These are phyloP conservation scores for Ophiosphaerella herpotricha DNA, from an alignment of 2,329 filamentous ascomycete species.

Conservation along the genomic window DNA sequence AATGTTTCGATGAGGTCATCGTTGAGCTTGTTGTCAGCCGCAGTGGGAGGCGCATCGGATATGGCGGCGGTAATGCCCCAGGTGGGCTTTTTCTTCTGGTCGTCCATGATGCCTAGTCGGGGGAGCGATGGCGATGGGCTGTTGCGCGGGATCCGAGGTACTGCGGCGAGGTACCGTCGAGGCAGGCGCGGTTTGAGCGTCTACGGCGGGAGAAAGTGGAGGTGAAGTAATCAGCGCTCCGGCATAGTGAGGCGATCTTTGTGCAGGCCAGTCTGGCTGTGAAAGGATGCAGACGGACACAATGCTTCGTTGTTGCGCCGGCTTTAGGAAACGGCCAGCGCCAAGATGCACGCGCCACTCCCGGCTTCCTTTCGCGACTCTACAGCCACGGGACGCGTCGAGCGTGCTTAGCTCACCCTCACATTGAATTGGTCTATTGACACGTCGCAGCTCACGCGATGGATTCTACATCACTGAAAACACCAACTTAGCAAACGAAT, in stretches of 20 bases:
- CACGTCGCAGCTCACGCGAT: constrained; percentile 29
- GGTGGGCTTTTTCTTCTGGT: constrained; percentile 31
- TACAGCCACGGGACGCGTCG: too few species aligned
- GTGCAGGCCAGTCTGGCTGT: constrained; percentile 10
- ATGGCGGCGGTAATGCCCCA: constrained; percentile 86
- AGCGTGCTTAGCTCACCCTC: not conserved
- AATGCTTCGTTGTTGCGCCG: constrained; percentile 13
- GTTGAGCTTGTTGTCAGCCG: constrained; percentile 75
- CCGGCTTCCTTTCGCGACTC: constrained; percentile 8
- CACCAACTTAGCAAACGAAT: constrained; percentile 12
- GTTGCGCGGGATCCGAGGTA: constrained; percentile 24
- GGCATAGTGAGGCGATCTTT: constrained; percentile 38
- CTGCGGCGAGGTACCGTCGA: constrained; percentile 21
- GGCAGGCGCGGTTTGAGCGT: constrained; percentile 20
- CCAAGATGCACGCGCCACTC: constrained; percentile 22
- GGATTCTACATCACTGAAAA: constrained; percentile 30
- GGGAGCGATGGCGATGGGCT: constrained; percentile 6
- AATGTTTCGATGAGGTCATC: constrained; percentile 82
- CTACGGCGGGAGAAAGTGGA: constrained; percentile 5
- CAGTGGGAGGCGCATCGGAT: constrained; percentile 74
- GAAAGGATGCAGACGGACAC: constrained; percentile 15
- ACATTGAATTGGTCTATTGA: constrained; percentile 32
- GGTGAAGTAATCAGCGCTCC: constrained; percentile 24
- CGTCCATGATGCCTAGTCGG: constrained; percentile 35
- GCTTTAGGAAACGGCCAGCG: constrained; percentile 16